Evolutionary conservation across 148 eudicot genomes (phyloP), one percentile per base, ranked within the genome.

Genomic region (Pharnaceum exiguum): DNA sequence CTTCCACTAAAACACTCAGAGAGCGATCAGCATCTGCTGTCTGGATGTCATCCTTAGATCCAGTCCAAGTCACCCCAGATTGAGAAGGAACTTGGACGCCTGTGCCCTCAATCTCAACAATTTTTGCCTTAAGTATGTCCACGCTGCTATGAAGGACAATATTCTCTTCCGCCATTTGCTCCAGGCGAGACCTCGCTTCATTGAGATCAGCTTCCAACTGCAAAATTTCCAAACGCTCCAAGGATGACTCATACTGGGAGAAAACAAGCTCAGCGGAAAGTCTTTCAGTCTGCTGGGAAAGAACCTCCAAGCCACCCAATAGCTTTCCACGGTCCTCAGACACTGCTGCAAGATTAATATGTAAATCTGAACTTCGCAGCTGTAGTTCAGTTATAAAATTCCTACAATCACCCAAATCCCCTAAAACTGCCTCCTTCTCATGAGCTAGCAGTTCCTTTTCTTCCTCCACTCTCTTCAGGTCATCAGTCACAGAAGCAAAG

Each of bases 81-180:
- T 38, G 58, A 67, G 77, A 63, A 27, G 66, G 57, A 29, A 64
- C 52, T 29, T 69, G 71, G 27, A 35, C 42, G 25, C 65, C 52
- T 32, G 47, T 38, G 69, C 50, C 46, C 49, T 68, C 75, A 51
- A 62, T 27, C 57, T 69, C 78, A 46, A 51, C 40, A 19, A 73
- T 53, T 59, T 68, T 68, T 18, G 71, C 65, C 57, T 77, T 75
- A 57, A 63, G 65, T n/a, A 71, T 45, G 46, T 75, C 82, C 67
- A 78, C 31, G 62, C 62, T 79, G 66, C 65, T 77, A 5, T 48
- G 72, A 12, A 75, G 80, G 64, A 38, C 31, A 32, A 69, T 67
- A 62, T 85, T 85, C 60, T 85, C 90, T 64, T 74, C 74, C n/a
- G 72, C 71, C 32, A 80, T 65, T 64, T 77, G 76, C 51, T 79